These are phyloP conservation scores for Phytomonas francai DNA, from an alignment of 208 protist genomes.

Conservation along the genomic window DNA sequence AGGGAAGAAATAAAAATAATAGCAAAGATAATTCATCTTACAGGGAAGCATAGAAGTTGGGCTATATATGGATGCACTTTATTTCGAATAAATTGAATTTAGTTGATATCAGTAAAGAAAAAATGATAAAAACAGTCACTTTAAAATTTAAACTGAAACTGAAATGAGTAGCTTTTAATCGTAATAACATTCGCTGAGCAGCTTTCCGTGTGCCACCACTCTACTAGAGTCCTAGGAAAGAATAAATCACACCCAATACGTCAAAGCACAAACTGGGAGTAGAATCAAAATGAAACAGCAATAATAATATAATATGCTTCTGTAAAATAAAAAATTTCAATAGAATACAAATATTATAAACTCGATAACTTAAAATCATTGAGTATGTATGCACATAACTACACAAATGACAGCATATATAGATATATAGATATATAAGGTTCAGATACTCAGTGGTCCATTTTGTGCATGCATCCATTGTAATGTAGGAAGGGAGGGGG, in stretches of 20 bases:
- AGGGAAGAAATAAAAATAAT: conserved; percentile 3
- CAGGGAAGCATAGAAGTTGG: neutral
- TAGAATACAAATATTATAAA: neutral
- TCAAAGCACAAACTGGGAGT: neutral
- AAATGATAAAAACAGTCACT: neutral
- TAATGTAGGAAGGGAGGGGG: neutral
- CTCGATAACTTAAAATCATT: neutral
- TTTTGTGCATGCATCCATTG: neutral
- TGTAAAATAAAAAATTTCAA: neutral
- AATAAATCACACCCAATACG: neutral
- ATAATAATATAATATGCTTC: neutral
- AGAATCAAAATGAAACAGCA: neutral
- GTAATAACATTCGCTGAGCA: neutral
- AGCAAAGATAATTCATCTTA: neutral
- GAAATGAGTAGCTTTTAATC: neutral
- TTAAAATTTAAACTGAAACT: neutral
- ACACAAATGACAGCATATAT: neutral
- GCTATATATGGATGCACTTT: neutral
- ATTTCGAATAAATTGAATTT: conserved; percentile 5
- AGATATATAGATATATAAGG: neutral
- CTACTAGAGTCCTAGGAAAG: neutral
- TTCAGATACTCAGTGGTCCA: neutral
- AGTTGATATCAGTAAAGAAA: neutral
- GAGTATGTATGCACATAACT: neutral
- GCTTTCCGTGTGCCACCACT: neutral